Conservation (phyloP, 2,329 filamentous ascomycete genomes). For the Cladobotryum protrusum region DNA sequence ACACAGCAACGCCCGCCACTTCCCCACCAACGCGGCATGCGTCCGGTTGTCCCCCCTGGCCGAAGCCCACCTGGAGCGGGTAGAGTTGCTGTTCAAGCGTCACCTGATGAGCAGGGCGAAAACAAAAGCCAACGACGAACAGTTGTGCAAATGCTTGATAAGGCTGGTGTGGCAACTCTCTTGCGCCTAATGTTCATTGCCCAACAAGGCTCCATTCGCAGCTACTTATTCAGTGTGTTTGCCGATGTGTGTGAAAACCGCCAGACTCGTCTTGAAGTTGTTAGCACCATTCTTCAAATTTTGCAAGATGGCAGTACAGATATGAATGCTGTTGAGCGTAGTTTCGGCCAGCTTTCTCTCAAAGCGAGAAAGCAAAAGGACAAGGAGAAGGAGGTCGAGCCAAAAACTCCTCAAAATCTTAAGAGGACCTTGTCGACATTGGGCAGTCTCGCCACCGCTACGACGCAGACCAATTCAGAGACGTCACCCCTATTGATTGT, state of each 20-base stretch:
- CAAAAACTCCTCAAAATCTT: slow-evolving; percentile 72
- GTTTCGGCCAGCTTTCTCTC: slow-evolving; percentile 86
- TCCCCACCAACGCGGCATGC: slow-evolving; percentile 22
- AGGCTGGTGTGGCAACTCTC: slow-evolving; percentile 89
- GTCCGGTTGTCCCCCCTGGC: slow-evolving; percentile 25
- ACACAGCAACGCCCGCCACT: slow-evolving; percentile 34
- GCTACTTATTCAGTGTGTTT: slow-evolving; percentile 78
- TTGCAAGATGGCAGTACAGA: slow-evolving; percentile 93
- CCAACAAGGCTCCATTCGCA: slow-evolving; percentile 79
- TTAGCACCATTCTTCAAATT: slow-evolving; percentile 87
- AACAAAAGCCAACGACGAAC: slow-evolving; percentile 69
- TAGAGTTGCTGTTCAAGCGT: slow-evolving; percentile 16
- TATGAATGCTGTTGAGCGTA: slow-evolving; percentile 87
- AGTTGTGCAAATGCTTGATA: slow-evolving; percentile 94
- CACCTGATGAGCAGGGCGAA: slow-evolving; percentile 37
- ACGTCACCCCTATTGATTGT: slow-evolving; percentile 92
- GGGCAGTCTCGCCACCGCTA: slow-evolving; percentile 35
- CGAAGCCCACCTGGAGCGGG: slow-evolving; percentile 23
- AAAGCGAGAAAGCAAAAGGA: slow-evolving; percentile 75
- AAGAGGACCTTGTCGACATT: slow-evolving; percentile 67
- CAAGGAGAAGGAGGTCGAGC: slow-evolving; percentile 51
- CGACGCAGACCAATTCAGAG: slow-evolving; percentile 62
- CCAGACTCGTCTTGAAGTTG: slow-evolving; percentile 90
- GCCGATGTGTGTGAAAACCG: slow-evolving; percentile 91
- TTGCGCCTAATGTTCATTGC: slow-evolving; percentile 98